These are phyloP conservation scores for Lachnellula cervina DNA, from an alignment of 2,329 filamentous ascomycete species.

Conservation along the genomic window DNA sequence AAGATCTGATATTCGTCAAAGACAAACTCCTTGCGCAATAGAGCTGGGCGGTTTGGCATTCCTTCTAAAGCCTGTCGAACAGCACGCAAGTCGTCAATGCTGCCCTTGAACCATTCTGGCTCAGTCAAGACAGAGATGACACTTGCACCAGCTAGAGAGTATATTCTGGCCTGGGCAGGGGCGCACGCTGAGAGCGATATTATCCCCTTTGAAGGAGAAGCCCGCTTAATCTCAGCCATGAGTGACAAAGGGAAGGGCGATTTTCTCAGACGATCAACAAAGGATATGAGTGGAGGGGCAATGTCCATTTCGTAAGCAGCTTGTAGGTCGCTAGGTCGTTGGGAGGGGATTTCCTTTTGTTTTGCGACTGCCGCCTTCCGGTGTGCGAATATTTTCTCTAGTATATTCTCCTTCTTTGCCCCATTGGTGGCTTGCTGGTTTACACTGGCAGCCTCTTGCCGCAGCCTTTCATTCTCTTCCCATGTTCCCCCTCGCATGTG, in stretches of 20 bases:
- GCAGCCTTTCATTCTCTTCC: conserved; percentile 67
- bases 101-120: conserved; percentile 98
- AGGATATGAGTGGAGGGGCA: conserved; percentile 76
- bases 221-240: conserved; percentile 96
- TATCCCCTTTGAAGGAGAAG: conserved; percentile 91
- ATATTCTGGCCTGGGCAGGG: conserved; percentile 82
- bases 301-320: conserved; percentile 80
- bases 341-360: conserved; percentile 82
- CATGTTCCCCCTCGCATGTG: conserved; percentile 85
- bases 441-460: conserved; percentile 36
- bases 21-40: conserved; percentile 93
- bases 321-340: conserved; percentile 76
- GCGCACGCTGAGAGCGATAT: conserved; percentile 86
- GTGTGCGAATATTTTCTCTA: conserved; percentile 85
- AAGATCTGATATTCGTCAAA: conserved; percentile 98
- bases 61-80: conserved; percentile 85
- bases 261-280: conserved; percentile 72
- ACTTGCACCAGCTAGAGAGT: conserved; percentile 89
- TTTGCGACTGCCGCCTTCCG: conserved; percentile 69
- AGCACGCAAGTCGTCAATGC: conserved; percentile 83
- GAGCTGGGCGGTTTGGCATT: conserved; percentile 86
- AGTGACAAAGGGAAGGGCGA: conserved; percentile 86
- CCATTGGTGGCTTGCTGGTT: conserved; percentile 21
- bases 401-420: conserved; percentile 71
- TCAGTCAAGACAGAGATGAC: conserved; percentile 98